Evolutionary conservation across 805 yeast species (phyloP), one percentile per base, ranked within the genome.

Genomic region (Scheffersomyces coipomensis): DNA sequence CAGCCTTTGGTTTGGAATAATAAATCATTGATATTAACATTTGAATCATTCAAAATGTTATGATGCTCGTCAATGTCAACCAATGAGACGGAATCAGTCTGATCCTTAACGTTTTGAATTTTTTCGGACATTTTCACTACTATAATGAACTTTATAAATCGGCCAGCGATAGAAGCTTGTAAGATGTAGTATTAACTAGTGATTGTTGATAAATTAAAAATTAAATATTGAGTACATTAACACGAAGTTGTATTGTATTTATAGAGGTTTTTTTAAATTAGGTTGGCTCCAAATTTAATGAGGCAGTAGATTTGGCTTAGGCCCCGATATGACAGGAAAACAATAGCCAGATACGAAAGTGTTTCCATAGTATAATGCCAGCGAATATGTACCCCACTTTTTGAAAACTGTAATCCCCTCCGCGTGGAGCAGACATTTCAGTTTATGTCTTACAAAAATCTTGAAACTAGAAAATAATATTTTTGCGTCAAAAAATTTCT

Each of bases 91-190:
- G 30, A 27, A 27, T 27, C 30, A 12, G 35, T 32, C 31, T 37
- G 35, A 30, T 37, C 35, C 40, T 29, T 37, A 11, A 15, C 32
- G 16, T 24, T 15, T 8, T 30, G 19, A 4, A 18, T 23, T 30
- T 17, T 31, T 22, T 29, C 33, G 22, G 18, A 19, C 29, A 19
- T 35, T 23, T 17, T 19, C 16, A 23, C 25, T 13, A 27, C 30
- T 27, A 27, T 27, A 27, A 27, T 13, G 6, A 17, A 13, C 18
- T 27, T 27, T 13, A 13, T 27, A 27, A 15, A 27, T 27, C 32
- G 39, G 15, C 39, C 39, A 35, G 39, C 39, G 32, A 35, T n/a
- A n/a, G n/a, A n/a, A n/a, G n/a, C n/a, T n/a, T n/a, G 23, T 21
- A 27, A 5, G 30, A 5, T 27, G 12, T 27, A 27, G 30, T 27